A percentile compares a stretch with the other conserved stretches of the same genome.
These are phyloP conservation scores for Canavalia ensiformis DNA, from an alignment of 306 rosid species.

Conservation along the genomic window DNA sequence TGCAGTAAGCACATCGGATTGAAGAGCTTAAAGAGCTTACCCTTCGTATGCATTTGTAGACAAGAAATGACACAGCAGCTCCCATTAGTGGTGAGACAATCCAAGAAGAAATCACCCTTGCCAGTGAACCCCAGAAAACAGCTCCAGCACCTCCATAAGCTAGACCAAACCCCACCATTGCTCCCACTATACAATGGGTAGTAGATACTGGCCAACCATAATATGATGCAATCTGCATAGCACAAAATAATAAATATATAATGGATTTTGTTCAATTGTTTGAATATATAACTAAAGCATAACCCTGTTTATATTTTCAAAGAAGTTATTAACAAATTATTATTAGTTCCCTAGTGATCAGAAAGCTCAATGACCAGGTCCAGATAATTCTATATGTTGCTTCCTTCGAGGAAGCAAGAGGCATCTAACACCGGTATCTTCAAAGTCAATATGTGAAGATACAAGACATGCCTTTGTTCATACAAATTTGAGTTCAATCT, in stretches of 20 bases:
- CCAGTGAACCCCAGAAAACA: constrained; percentile 96
- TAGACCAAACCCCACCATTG: constrained; percentile 97
- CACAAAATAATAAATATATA: constrained; percentile 31
- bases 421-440: background rate
- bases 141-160: constrained; percentile 91
- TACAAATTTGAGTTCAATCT: background rate
- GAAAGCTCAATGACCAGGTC: constrained; percentile 1
- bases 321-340: background rate
- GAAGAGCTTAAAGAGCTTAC: constrained; percentile 66
- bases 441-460: constrained; percentile 15
- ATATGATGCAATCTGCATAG: constrained; percentile 82
- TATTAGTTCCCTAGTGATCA: background rate
- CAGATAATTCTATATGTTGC: background rate
- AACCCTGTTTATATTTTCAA: background rate
- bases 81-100: constrained; percentile 91
- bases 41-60: constrained; percentile 94
- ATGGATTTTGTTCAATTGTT: constrained; percentile 26
- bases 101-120: constrained; percentile 93
- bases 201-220: constrained; percentile 98
- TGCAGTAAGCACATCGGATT: constrained; percentile 21
- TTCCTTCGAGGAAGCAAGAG: constrained; percentile 13
- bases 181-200: constrained; percentile 98
- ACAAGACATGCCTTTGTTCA: background rate
- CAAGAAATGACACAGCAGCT: constrained; percentile 89
- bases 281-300: constrained; percentile 25